phyloP scores from a whole-genome alignment of 1,139 yeast genomes.

The Casaregolazyma suthepensis region DNA sequence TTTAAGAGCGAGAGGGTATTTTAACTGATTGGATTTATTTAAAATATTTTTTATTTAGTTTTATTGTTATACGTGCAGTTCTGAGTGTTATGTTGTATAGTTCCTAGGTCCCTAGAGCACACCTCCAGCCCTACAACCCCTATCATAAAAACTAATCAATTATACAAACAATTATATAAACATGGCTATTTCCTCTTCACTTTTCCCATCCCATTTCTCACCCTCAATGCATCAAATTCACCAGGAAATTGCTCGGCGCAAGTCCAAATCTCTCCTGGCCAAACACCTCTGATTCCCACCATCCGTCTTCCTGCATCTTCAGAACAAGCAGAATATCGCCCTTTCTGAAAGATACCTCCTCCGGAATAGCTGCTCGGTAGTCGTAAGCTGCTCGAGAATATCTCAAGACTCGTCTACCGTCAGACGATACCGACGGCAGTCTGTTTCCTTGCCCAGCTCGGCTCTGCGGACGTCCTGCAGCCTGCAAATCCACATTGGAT shows the following conservation, averaged over 20 bases:
- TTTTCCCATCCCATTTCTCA: neutral
- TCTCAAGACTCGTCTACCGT: constrained; percentile 46
- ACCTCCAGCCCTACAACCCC: too few relatives aligned
- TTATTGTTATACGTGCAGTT: too few relatives aligned
- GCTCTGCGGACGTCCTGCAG: constrained; percentile 11
- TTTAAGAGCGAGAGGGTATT: neutral
- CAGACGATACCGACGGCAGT: constrained; percentile 38
- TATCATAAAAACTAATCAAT: neutral
- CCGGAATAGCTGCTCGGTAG: constrained; percentile 72
- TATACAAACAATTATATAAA: too few relatives aligned
- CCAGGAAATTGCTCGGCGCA: constrained; percentile 68
- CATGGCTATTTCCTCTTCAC: too few relatives aligned
- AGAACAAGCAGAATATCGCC: constrained; percentile 68
- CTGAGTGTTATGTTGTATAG: too few relatives aligned
- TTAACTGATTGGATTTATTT: neutral
- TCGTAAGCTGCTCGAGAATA: constrained; percentile 66
- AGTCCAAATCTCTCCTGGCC: constrained; percentile 51
- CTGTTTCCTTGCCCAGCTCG: constrained; percentile 16
- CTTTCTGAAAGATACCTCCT: constrained; percentile 67
- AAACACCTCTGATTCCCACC: constrained; percentile 80
- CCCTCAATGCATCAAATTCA: constrained; percentile 11
- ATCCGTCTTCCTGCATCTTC: constrained; percentile 77
- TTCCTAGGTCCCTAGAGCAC: too few relatives aligned
- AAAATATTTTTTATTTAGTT: neutral
- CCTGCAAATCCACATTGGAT: constrained; percentile 20